Conservation (phyloP, 2,329 filamentous ascomycete species). For the Xylariales sp. region DNA sequence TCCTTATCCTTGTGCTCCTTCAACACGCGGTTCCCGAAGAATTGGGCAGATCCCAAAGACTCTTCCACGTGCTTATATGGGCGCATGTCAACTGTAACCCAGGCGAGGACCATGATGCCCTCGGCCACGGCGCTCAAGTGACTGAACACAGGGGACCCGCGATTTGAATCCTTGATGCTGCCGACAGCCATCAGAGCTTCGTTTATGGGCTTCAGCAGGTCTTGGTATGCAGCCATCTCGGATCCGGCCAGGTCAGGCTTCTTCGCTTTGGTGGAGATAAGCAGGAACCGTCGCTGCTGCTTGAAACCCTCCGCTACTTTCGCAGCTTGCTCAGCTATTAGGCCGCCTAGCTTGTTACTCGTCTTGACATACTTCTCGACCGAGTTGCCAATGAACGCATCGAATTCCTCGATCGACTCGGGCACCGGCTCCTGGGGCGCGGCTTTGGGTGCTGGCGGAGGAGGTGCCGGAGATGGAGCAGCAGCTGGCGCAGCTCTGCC, state of each 20-base stretch:
- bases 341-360: constrained; percentile 71
- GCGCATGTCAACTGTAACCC: constrained; percentile 80
- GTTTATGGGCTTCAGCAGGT: constrained; percentile 83
- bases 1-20: constrained; percentile 84
- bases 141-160: constrained; percentile 68
- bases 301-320: constrained; percentile 64
- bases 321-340: constrained; percentile 70
- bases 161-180: constrained; percentile 77
- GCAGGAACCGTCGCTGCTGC: constrained; percentile 81
- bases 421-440: constrained; percentile 56
- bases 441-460: constrained; percentile 30
- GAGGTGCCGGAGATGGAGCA: constrained; percentile 19
- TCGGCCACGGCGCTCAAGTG: constrained; percentile 86
- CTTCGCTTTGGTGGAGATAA: constrained; percentile 85
- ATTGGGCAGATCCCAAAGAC: constrained; percentile 77
- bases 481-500: constrained; percentile 39
- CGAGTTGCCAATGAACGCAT: constrained; percentile 67
- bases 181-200: constrained; percentile 73
- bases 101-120: constrained; percentile 82
- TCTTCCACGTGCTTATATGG: constrained; percentile 84
- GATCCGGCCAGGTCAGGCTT: constrained; percentile 68
- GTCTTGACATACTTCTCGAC: constrained; percentile 74
- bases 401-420: constrained; percentile 81
- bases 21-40: constrained; percentile 90
- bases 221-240: constrained; percentile 63